phyloP scores from a whole-genome alignment of 1,139 yeast genomes.

The Geotrichum reessii region DNA sequence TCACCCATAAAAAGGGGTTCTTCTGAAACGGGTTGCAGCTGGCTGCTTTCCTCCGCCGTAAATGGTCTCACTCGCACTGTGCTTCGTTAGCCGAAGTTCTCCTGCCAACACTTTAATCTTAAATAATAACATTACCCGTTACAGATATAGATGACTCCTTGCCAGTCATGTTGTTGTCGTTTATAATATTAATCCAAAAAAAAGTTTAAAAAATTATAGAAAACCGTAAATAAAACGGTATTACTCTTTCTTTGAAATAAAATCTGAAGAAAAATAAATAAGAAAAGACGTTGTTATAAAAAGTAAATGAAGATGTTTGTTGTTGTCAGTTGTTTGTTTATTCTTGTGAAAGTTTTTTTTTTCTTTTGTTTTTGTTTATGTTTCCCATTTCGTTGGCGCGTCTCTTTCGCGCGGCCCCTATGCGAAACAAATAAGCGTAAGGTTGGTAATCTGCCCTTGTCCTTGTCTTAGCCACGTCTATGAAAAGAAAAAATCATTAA shows the following conservation, averaged over 20 bases:
- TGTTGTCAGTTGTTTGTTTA: neutral
- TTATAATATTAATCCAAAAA: neutral
- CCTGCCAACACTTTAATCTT: constrained; percentile 2
- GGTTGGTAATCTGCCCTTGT: neutral
- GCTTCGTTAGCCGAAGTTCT: constrained; percentile 7
- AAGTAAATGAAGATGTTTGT: neutral
- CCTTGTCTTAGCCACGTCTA: too few species aligned
- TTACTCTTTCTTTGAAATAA: neutral
- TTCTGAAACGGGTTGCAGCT: constrained; percentile 33
- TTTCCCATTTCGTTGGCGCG: neutral
- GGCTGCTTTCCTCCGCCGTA: constrained; percentile 51
- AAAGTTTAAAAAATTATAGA: neutral
- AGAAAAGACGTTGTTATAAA: neutral
- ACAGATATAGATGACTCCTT: constrained; percentile 68
- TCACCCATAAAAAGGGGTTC: constrained; percentile 48
- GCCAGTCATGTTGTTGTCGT: constrained; percentile 11
- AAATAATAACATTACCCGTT: constrained; percentile 44
- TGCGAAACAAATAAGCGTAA: neutral
- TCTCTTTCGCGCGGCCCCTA: neutral
- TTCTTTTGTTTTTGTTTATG: neutral
- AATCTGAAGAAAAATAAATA: neutral
- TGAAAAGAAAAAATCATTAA: too few species aligned
- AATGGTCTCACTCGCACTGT: constrained; percentile 68
- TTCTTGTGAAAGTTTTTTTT: neutral
- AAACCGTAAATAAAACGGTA: neutral